Evolutionary conservation across 106 monocot species (phyloP), one percentile per base, ranked within the genome.

Genomic region (Gastrodia elata): DNA sequence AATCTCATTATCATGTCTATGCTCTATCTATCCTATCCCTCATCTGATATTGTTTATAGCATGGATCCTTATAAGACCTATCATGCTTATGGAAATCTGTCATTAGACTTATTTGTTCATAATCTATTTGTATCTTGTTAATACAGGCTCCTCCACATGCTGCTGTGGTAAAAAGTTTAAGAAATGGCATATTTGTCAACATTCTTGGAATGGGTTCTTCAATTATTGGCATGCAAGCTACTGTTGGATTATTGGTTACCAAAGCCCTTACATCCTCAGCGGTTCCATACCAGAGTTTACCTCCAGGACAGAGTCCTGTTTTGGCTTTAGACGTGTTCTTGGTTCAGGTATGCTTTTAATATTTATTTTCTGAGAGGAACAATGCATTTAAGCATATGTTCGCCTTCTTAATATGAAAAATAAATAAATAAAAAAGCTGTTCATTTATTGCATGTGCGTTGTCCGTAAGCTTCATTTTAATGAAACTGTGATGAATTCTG

Each of bases 151-250:
- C 96, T 78, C 92, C 96, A 70, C 92, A 92, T 75, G 90, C 87
- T 64, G 89, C 92, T 77, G 96, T 96, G 38, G 87, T 96, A 18
- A 96, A 92, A 84, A 90, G 90, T 67, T 73, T 96, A 65, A 86
- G 82, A 76, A 96, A 96, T 82, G 92, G 92, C 35, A 88, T 88
- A 68, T 72, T 81, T 43, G 22, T 92, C 34, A 96, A 96, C 76
- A 49, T 96, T 77, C 68, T 96, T 24, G 96, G 96, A 39, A 92
- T 96, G 96, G 96, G 90, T 77, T 85, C 90, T 78, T 81, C 96
- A 65, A 70, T 96, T 72, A 84, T 96, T 76, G 96, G 96, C 2
- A 86, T 96, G 96, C 96, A 96, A 86, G 96, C 96, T 48, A 96
- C 92, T 36, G 92, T 96, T 72, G 96, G 96, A 34, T 73, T 87